Conservation (phyloP, 169 alveolate genomes). For the Eimeria mitis region DNA sequence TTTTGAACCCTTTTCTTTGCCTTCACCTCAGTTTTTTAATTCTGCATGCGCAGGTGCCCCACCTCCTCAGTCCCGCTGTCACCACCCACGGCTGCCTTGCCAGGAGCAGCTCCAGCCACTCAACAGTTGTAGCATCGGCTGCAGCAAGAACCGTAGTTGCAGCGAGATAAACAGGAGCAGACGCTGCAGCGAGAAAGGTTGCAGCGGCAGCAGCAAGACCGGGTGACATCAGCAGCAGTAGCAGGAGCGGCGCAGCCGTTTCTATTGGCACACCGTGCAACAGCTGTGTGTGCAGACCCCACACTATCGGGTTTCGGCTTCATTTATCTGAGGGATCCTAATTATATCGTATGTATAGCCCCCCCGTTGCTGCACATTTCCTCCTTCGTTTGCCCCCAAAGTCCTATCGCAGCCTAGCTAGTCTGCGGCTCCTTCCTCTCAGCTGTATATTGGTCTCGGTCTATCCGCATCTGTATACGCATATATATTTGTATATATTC, state of each 20-base stretch:
- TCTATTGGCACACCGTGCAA: not conserved
- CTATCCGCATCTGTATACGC: not conserved
- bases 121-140: not conserved
- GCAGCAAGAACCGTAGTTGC: not conserved
- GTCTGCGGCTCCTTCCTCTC: not conserved
- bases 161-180: not conserved
- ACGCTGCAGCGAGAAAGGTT: not conserved
- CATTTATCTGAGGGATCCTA: not conserved
- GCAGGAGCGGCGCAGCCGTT: not conserved
- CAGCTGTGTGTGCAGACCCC: not conserved
- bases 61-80: not conserved
- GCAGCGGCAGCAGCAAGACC: not conserved
- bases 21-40: not conserved
- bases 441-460: not conserved
- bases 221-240: not conserved
- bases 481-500: not conserved
- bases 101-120: not conserved
- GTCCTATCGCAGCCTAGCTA: not conserved
- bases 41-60: not conserved
- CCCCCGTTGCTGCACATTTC: not conserved
- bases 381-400: not conserved
- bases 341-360: not conserved
- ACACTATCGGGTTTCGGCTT: not conserved
- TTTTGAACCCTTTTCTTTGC: not conserved
- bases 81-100: not conserved